Base-by-base conservation (phyloP, 2,329 filamentous ascomycete species). In the Geoglossum cookeanum region DNA sequence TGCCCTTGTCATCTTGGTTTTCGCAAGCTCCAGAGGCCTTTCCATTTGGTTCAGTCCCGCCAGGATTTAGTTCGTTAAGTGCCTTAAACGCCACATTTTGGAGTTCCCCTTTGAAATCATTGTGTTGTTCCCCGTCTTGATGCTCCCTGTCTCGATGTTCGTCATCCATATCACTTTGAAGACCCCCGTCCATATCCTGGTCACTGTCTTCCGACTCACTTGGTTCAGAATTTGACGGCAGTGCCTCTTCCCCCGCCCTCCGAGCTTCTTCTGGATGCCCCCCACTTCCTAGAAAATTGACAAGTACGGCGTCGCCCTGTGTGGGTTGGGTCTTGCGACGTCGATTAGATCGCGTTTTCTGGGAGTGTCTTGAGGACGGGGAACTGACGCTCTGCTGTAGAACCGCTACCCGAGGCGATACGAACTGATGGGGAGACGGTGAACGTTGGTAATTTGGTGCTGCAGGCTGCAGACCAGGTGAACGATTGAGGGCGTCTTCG, bases 291-390 rank as follows among this genome's bases (percentile, higher is more conserved):
- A 90, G 75, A 67, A 76, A 74, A 58, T 72, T 70, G 61, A 91
- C 75, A 68, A 91, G 74, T 61, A 87, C 80, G 63, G 75, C 78
- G 75, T 85, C 81, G 63, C 78, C 79, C 65, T 78, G 78, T 63
- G 72, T 79, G 47, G 77, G 72, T 62, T 69, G 73, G 60, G 75
- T 70, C 76, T 79, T 80, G 64, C 62, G 63, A 73, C 33, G 75
- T 76, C 74, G 73, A 70, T 65, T 73, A 74, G 66, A 72, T 73
- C 67, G 68, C 66, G 63, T 67, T 68, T 30, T 32, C 17, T 54
- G 63, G 66, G 68, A 73, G 72, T 73, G 67, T 71, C 68, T 68
- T 67, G 68, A 65, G 71, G 68, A 65, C 68, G 65, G 63, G 70
- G 69, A 58, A 74, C 67, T 63, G 69, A 70, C 61, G 72, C 61